These are phyloP conservation scores for Colletotrichum cordylinicola DNA, from an alignment of 2,329 filamentous ascomycete species.

Conservation along the genomic window DNA sequence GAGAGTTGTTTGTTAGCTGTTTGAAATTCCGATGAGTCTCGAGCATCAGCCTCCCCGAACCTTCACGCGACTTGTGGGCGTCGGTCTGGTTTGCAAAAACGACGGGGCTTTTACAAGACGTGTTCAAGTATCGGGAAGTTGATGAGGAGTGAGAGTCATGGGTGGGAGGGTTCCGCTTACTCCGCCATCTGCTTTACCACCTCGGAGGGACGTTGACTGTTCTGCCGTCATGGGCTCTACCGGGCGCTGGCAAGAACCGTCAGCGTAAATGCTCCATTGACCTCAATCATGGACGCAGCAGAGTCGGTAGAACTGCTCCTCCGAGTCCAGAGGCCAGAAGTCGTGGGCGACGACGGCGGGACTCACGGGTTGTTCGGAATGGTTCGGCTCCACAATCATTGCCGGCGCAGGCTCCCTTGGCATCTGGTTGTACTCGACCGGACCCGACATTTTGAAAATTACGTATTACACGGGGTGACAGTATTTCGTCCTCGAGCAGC, in stretches of 20 bases:
- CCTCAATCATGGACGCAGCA: not conserved
- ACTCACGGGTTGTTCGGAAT: slow-evolving; percentile 41
- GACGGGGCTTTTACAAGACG: not conserved
- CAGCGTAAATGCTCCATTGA: not conserved
- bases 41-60: slow-evolving; percentile 1
- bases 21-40: not conserved
- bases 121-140: not conserved
- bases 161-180: slow-evolving; percentile 28
- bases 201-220: slow-evolving; percentile 32
- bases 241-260: slow-evolving; percentile 29
- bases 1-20: not conserved
- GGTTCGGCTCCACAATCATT: slow-evolving; percentile 30
- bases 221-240: slow-evolving; percentile 40
- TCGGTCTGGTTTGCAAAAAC: not conserved
- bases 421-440: slow-evolving; percentile 31
- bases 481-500: not conserved
- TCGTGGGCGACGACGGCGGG: not conserved
- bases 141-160: not conserved
- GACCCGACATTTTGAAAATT: slow-evolving; percentile 4
- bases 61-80: not conserved
- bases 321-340: not conserved
- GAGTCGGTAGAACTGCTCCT: not conserved
- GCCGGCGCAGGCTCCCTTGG: slow-evolving; percentile 36
- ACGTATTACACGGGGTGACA: not conserved
- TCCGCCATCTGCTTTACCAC: slow-evolving; percentile 38